Evolutionary conservation across 306 rosid species (phyloP).

Genomic region (Cicer yamashitae): DNA sequence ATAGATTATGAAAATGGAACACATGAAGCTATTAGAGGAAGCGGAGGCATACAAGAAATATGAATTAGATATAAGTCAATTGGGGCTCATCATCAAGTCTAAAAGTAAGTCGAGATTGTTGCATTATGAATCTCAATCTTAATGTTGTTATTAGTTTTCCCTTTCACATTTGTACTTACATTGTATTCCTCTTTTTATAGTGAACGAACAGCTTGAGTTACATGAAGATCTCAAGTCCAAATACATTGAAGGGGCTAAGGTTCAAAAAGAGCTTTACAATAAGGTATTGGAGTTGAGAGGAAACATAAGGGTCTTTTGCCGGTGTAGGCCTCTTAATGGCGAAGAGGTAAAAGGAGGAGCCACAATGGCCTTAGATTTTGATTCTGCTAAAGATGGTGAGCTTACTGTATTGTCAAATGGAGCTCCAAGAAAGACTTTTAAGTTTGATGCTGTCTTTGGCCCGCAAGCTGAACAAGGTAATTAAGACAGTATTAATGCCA

Average conservation of each 20-base stretch:
- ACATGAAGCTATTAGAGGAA: slow-evolving; percentile 81
- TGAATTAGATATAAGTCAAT: slow-evolving; percentile 63
- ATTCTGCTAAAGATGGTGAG: slow-evolving; percentile 85
- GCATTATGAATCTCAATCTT: slow-evolving; percentile 22
- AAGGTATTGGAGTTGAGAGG: slow-evolving; percentile 94
- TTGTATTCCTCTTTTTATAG: slow-evolving; percentile 46
- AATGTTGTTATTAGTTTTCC: neutral
- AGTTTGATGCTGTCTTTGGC: slow-evolving; percentile 86
- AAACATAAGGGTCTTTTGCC: slow-evolving; percentile 94
- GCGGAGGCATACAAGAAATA: slow-evolving; percentile 62
- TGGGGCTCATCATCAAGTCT: slow-evolving; percentile 58
- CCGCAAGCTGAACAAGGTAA: slow-evolving; percentile 93
- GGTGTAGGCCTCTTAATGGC: slow-evolving; percentile 86
- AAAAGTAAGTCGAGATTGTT: slow-evolving; percentile 61
- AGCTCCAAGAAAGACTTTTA: slow-evolving; percentile 69
- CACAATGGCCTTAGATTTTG: slow-evolving; percentile 79
- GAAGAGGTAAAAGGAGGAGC: slow-evolving; percentile 78
- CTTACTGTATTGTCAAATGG: slow-evolving; percentile 81
- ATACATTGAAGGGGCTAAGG: slow-evolving; percentile 76
- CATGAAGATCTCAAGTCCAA: slow-evolving; percentile 74
- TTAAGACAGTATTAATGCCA: neutral
- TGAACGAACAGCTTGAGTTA: slow-evolving; percentile 63
- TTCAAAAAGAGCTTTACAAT: slow-evolving; percentile 86
- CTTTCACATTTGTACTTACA: neutral
- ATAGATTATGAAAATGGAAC: slow-evolving; percentile 91